These are phyloP conservation scores for Cicer yamashitae DNA, from an alignment of 306 rosid species.

Conservation along the genomic window DNA sequence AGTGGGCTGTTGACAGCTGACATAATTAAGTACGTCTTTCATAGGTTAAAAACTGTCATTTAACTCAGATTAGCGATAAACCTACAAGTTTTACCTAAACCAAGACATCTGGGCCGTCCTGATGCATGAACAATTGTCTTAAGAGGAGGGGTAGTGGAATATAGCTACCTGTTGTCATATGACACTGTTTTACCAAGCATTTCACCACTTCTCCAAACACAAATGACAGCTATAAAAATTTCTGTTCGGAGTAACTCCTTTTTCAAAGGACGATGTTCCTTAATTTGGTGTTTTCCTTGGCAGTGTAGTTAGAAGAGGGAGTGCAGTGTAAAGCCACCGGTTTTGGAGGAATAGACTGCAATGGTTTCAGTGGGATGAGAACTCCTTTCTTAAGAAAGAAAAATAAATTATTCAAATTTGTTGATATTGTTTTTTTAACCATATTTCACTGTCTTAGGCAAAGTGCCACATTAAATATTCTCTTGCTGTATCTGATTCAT, in stretches of 20 bases:
- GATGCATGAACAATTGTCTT: background rate
- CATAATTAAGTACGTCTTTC: background rate
- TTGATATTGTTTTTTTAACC: constrained; percentile 4
- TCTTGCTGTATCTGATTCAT: background rate
- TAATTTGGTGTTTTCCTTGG: constrained; percentile 12
- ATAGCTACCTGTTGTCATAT: background rate
- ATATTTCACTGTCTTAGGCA: constrained; percentile 10
- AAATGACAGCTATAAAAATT: constrained; percentile 1
- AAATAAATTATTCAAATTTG: constrained; percentile 6
- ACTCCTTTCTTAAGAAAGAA: background rate
- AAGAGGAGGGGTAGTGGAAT: constrained; percentile 9
- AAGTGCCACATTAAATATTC: background rate
- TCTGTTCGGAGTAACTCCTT: constrained; percentile 3
- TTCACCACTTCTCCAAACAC: background rate
- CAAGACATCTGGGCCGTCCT: background rate
- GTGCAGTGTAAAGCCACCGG: background rate
- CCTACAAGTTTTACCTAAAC: background rate
- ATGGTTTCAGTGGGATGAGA: constrained; percentile 7
- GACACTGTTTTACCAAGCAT: background rate
- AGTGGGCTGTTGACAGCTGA: background rate
- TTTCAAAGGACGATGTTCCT: background rate
- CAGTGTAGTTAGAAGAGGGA: background rate
- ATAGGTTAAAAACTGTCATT: background rate
- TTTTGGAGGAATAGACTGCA: constrained; percentile 10
- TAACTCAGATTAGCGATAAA: background rate